phyloP scores from a whole-genome alignment of 257 asterid species.

The Solanum chilense region DNA sequence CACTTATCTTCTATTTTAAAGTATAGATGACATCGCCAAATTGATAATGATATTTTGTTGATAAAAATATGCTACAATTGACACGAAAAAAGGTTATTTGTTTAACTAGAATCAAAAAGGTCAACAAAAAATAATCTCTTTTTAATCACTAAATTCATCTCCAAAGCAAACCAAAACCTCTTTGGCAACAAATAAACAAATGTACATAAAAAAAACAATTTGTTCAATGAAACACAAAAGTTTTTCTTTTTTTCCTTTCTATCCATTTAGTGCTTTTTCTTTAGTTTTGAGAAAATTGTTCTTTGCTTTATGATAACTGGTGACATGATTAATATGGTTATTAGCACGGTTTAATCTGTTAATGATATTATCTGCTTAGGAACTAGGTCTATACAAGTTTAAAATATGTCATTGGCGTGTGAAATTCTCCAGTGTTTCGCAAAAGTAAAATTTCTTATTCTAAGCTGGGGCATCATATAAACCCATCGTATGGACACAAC shows the following conservation, averaged over 20 bases:
- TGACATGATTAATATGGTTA: neutral
- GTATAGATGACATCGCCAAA: neutral
- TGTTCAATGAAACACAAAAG: neutral
- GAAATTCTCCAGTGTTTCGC: neutral
- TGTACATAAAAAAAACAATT: neutral
- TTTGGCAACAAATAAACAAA: neutral
- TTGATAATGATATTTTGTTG: neutral
- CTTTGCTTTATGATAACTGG: neutral
- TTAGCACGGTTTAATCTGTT: neutral
- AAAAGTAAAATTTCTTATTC: neutral
- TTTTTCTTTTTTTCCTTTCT: neutral
- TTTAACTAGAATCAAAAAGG: neutral
- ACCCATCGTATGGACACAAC: neutral
- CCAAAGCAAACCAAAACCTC: neutral
- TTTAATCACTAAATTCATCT: neutral
- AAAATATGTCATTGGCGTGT: no score
- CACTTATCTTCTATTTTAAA: neutral
- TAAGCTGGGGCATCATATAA: neutral
- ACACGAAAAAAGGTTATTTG: neutral
- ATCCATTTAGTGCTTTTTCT: neutral
- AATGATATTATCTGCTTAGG: no score
- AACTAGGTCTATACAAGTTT: neutral
- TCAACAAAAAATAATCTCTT: neutral
- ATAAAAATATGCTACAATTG: neutral
- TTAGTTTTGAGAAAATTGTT: neutral